phyloP scores from a whole-genome alignment of 2,329 filamentous ascomycete genomes.

The Fusarium sp. region DNA sequence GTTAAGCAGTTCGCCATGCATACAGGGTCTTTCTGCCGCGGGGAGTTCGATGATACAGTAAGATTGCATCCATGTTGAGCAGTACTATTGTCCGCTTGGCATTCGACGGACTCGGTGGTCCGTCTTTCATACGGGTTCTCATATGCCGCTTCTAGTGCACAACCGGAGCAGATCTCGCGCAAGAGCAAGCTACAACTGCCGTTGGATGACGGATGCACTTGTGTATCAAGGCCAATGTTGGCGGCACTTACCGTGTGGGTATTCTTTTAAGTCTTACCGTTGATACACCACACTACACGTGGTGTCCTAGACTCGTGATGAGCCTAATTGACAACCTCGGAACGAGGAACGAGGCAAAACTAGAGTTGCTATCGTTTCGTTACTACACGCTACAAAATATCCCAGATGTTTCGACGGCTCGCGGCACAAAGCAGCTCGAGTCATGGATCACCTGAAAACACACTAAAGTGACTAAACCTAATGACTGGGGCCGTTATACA shows the following conservation, averaged over 20 bases:
- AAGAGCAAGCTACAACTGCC: conserved; percentile 4
- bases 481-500: background rate
- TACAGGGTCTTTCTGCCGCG: background rate
- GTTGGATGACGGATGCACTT: background rate
- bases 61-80: background rate
- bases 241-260: background rate
- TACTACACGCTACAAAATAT: background rate
- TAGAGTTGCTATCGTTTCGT: conserved; percentile 7
- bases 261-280: conserved; percentile 21
- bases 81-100: background rate
- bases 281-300: conserved; percentile 19
- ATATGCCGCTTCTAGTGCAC: background rate
- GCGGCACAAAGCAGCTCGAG: background rate
- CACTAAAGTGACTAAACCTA: conserved; percentile 7
- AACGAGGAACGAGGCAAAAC: conserved; percentile 5
- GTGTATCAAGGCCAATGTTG: background rate
- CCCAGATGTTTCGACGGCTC: background rate
- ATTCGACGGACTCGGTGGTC: background rate
- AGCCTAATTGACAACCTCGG: conserved; percentile 13
- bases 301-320: background rate
- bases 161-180: background rate
- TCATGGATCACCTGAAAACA: conserved; percentile 3
- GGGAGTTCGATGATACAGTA: background rate
- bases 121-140: background rate
- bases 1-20: background rate